Evolutionary conservation across 495 filamentous ascomycete genomes (phyloP).

Genomic region (Penicillium diatomitis): DNA sequence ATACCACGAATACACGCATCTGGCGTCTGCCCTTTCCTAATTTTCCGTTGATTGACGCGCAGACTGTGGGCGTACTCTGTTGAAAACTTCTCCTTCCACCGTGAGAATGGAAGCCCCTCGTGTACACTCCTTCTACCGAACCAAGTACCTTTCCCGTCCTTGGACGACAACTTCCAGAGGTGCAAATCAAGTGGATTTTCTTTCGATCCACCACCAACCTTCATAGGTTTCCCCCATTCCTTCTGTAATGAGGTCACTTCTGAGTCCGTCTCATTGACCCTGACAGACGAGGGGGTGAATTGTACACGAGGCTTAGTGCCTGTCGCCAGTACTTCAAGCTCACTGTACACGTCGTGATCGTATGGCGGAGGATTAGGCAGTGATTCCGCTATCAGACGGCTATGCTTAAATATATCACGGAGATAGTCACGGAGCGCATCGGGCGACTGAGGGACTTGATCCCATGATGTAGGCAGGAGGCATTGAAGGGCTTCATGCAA

Average conservation of each 20-base stretch:
- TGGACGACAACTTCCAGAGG: slow-evolving; percentile 69
- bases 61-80: slow-evolving; percentile 46
- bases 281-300: slow-evolving; percentile 43
- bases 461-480: slow-evolving; percentile 64
- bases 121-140: slow-evolving; percentile 84
- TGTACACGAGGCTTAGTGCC: slow-evolving; percentile 22
- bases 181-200: slow-evolving; percentile 70
- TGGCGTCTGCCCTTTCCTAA: slow-evolving; percentile 21
- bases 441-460: slow-evolving; percentile 45
- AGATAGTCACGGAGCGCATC: slow-evolving; percentile 44
- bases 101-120: slow-evolving; percentile 60
- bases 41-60: slow-evolving; percentile 50
- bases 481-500: slow-evolving; percentile 67
- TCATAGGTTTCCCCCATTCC: slow-evolving; percentile 80
- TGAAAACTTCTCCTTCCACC: slow-evolving; percentile 45
- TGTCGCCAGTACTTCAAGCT: slow-evolving; percentile 6
- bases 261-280: slow-evolving; percentile 39
- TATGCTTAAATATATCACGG: slow-evolving; percentile 51
- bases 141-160: slow-evolving; percentile 81
- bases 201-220: slow-evolving; percentile 43
- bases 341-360: slow-evolving; percentile 1
- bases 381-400: slow-evolving; percentile 65
- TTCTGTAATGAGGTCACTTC: slow-evolving; percentile 50
- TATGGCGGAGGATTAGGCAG: slow-evolving; percentile 52
- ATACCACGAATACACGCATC: slow-evolving; percentile 67